A percentile compares a stretch with the other conserved stretches of the same genome.
Conservation (phyloP, 306 rosid genomes). For the Betula pendula region DNA sequence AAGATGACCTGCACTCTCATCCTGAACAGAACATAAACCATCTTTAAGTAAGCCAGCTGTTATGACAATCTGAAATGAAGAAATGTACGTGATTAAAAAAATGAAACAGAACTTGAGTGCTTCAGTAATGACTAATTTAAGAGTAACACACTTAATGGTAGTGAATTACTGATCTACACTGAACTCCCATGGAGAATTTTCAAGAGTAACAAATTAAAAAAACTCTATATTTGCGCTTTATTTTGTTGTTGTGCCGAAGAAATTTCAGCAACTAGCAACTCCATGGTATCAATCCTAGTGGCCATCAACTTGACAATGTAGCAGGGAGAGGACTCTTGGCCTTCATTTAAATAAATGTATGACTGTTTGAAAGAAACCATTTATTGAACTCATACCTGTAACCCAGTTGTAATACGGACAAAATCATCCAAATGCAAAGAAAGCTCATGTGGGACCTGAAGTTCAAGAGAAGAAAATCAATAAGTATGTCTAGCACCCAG, state of each 20-base stretch:
- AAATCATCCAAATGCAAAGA: slow-evolving; percentile 72
- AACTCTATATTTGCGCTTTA: no score
- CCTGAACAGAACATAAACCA: slow-evolving; percentile 88
- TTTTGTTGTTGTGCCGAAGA: not conserved
- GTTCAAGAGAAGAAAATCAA: slow-evolving; percentile 28
- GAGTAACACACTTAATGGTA: no score
- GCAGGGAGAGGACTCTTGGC: not conserved
- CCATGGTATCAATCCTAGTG: not conserved
- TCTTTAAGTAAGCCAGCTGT: slow-evolving; percentile 65
- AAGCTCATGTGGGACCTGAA: slow-evolving; percentile 71
- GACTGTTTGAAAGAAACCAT: slow-evolving; percentile 7
- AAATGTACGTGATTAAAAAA: slow-evolving; percentile 24
- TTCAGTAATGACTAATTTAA: no score
- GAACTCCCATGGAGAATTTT: no score
- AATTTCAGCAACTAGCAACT: slow-evolving; percentile 21
- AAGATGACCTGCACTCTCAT: slow-evolving; percentile 81
- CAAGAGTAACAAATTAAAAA: no score
- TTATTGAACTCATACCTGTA: slow-evolving; percentile 58
- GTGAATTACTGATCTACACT: no score
- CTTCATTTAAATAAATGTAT: not conserved
- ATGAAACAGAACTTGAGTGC: no score
- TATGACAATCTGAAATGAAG: slow-evolving; percentile 61
- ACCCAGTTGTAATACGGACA: slow-evolving; percentile 74
- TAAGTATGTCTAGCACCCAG: not conserved
- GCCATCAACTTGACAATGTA: not conserved